phyloP scores from a whole-genome alignment of 2,329 filamentous ascomycete species.

The Mycosphaerelloides madeirae region DNA sequence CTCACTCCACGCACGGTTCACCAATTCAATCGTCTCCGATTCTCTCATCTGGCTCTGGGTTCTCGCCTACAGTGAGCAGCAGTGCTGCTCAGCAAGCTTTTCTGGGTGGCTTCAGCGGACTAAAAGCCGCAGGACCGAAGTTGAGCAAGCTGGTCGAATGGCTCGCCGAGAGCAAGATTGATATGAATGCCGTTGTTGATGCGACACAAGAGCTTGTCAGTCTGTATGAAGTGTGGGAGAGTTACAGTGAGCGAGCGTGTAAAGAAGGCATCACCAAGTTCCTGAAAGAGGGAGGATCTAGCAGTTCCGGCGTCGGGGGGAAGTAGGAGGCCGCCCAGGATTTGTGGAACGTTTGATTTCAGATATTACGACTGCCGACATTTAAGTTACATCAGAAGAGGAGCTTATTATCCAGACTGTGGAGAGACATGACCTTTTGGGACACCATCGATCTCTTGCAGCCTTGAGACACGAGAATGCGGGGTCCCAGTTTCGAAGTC shows the following conservation, averaged over 20 bases:
- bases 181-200: conserved; percentile 80
- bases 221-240: conserved; percentile 73
- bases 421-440: no score
- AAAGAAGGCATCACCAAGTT: conserved; percentile 60
- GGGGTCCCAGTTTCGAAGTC: no score
- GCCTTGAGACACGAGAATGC: no score
- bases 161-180: conserved; percentile 79
- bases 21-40: conserved; percentile 24
- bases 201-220: conserved; percentile 88
- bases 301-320: conserved; percentile 6
- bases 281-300: conserved; percentile 49
- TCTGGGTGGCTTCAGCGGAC: conserved; percentile 26
- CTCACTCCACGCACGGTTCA: conserved; percentile 32
- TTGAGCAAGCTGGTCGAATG: conserved; percentile 61
- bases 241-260: conserved; percentile 59
- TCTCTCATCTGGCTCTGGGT: conserved; percentile 10
- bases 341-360: no score
- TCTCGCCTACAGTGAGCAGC: conserved; percentile 19
- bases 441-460: no score
- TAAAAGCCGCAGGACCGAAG: conserved; percentile 35
- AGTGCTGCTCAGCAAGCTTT: conserved; percentile 34
- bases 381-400: no score
- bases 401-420: no score
- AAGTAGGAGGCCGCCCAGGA: conserved; percentile 5
- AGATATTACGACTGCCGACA: no score